Conservation (phyloP, 2,329 filamentous ascomycete genomes). For the Colletotrichum melonis region DNA sequence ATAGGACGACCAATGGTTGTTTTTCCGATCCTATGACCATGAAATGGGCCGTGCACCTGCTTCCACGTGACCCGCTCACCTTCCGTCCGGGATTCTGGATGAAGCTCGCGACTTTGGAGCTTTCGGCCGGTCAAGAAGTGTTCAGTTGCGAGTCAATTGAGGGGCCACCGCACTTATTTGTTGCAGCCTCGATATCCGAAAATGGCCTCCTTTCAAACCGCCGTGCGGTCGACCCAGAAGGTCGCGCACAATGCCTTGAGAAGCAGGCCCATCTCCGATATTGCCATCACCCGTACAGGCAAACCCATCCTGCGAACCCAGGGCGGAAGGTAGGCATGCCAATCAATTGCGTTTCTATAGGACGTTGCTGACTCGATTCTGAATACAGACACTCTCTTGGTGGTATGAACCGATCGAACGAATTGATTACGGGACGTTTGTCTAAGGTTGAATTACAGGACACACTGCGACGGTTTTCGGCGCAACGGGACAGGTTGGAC, state of each 20-base stretch:
- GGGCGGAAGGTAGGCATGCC: conserved; percentile 81
- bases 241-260: conserved; percentile 59
- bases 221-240: conserved; percentile 64
- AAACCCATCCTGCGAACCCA: conserved; percentile 92
- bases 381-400: conserved; percentile 79
- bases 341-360: conserved; percentile 3
- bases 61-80: conserved; percentile 26
- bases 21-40: conserved; percentile 32
- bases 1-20: conserved; percentile 20
- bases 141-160: conserved; percentile 39
- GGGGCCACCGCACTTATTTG: conserved; percentile 26
- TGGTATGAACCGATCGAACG: conserved; percentile 66
- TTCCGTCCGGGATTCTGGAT: conserved; percentile 21
- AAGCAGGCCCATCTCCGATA: conserved; percentile 76
- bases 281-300: conserved; percentile 93
- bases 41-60: conserved; percentile 2
- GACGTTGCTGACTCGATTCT: conserved; percentile 1
- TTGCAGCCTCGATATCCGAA: conserved; percentile 17
- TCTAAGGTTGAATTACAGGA: conserved; percentile 62
- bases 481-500: conserved; percentile 93
- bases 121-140: conserved; percentile 10
- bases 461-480: conserved; percentile 98
- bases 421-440: conserved; percentile 1
- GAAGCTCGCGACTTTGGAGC: conserved; percentile 31
- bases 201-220: conserved; percentile 68